A percentile compares a stretch with the other conserved stretches of the same genome.
These are phyloP conservation scores for Yarrowia sp. DNA, from an alignment of 805 yeast genomes.

Conservation along the genomic window DNA sequence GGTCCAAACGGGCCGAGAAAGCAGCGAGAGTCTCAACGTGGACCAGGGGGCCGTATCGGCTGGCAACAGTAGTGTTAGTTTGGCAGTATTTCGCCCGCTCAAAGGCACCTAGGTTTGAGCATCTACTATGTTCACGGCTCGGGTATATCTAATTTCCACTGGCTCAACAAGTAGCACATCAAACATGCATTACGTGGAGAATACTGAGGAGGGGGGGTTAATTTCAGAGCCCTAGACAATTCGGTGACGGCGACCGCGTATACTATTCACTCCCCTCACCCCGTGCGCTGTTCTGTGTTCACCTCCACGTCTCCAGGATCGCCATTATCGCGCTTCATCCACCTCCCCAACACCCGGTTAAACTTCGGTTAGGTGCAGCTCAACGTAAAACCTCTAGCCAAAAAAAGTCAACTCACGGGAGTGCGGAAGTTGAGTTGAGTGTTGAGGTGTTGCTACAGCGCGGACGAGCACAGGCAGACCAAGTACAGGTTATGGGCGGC, in stretches of 20 bases:
- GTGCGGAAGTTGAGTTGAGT: constrained; percentile 38
- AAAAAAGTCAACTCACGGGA: constrained; percentile 24
- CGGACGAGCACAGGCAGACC: background rate
- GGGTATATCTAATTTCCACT: constrained; percentile 3
- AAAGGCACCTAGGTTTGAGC: no score
- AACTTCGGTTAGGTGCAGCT: constrained; percentile 26
- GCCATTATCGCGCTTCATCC: background rate
- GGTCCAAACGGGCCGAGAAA: no score
- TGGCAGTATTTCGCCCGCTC: no score
- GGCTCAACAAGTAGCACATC: constrained; percentile 28
- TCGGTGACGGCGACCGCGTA: background rate
- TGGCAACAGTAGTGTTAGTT: no score
- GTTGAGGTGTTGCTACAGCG: no score
- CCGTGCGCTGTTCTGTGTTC: no score
- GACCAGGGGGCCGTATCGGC: no score
- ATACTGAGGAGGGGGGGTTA: background rate
- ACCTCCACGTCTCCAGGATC: no score
- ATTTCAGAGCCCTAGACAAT: background rate
- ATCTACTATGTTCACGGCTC: no score
- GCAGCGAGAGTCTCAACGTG: no score
- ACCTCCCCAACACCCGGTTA: constrained; percentile 26
- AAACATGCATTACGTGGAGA: constrained; percentile 2
- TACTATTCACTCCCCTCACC: no score
- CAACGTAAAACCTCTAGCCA: constrained; percentile 18
- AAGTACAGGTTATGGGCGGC: no score